Evolutionary conservation across 495 filamentous ascomycete species (phyloP).

Genomic region (Penicillium cataractarum): DNA sequence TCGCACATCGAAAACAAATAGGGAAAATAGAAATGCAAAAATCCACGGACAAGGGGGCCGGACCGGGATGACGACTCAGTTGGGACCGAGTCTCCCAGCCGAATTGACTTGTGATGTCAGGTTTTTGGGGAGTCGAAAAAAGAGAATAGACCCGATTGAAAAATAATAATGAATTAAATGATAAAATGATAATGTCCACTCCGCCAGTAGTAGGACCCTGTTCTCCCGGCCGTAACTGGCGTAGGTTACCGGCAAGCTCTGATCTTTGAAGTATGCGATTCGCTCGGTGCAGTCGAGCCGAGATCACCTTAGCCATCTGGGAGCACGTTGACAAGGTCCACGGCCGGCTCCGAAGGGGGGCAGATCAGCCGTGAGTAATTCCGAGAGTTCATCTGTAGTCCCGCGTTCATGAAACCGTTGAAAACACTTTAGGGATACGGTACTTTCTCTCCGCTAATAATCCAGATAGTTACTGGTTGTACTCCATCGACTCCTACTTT

Average conservation of each 20-base stretch:
- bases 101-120: conserved; percentile 31
- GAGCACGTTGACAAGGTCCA: neutral
- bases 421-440: no score
- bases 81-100: conserved; percentile 18
- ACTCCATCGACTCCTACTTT: no score
- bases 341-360: conserved; percentile 40
- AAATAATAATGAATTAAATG: neutral
- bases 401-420: conserved; percentile 22
- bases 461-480: no score
- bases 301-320: conserved; percentile 36
- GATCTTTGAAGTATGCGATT: neutral
- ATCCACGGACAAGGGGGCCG: conserved; percentile 14
- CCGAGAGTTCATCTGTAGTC: conserved; percentile 9
- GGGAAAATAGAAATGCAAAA: conserved; percentile 5
- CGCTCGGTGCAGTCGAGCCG: conserved; percentile 32
- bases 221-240: conserved; percentile 1
- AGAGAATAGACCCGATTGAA: neutral
- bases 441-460: no score
- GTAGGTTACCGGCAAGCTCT: conserved; percentile 3
- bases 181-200: neutral
- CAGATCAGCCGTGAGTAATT: conserved; percentile 8
- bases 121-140: neutral
- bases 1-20: neutral
- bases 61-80: conserved; percentile 22
- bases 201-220: neutral